Evolutionary conservation across 1,284 basidiomycete genomes (phyloP).

Genomic region (Dichomitus squalens): DNA sequence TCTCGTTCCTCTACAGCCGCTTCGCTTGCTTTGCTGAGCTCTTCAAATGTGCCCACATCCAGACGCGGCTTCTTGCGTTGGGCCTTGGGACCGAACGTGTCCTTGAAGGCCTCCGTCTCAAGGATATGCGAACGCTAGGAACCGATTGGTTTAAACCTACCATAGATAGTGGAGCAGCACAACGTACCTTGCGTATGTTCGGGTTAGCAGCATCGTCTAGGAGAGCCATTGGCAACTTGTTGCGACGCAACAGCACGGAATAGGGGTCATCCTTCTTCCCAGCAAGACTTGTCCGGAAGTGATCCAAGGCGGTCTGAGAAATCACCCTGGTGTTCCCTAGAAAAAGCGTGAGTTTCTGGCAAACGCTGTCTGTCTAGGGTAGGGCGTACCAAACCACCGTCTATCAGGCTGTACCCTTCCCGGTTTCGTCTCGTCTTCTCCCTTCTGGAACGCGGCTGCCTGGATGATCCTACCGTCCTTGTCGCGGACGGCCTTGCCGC

Average conservation of each 20-base stretch:
- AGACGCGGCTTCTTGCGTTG: conserved; percentile 88
- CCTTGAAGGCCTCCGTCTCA: conserved; percentile 89
- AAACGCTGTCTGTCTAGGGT: neutral
- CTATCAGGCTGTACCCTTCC: conserved; percentile 92
- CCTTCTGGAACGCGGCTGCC: conserved; percentile 92
- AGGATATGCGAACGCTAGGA: conserved; percentile 85
- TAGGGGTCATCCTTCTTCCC: conserved; percentile 91
- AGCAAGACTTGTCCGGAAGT: conserved; percentile 87
- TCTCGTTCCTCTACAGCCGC: conserved; percentile 47
- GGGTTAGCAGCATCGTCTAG: conserved; percentile 86
- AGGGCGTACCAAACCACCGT: conserved; percentile 87
- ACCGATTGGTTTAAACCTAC: neutral
- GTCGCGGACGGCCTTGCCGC: conserved; percentile 88
- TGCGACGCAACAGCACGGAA: conserved; percentile 87
- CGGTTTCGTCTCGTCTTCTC: conserved; percentile 84
- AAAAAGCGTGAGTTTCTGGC: conserved; percentile 3
- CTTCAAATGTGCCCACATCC: conserved; percentile 85
- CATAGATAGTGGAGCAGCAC: neutral
- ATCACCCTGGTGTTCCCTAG: conserved; percentile 97
- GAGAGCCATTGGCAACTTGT: conserved; percentile 94
- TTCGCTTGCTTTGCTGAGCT: conserved; percentile 73
- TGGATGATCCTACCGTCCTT: conserved; percentile 88
- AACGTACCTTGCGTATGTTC: conserved; percentile 70
- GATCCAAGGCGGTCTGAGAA: conserved; percentile 93
- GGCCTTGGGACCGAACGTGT: conserved; percentile 93